Base-by-base conservation (phyloP, 768 basidiomycete species). In the Leucosporidium yakuticum region DNA sequence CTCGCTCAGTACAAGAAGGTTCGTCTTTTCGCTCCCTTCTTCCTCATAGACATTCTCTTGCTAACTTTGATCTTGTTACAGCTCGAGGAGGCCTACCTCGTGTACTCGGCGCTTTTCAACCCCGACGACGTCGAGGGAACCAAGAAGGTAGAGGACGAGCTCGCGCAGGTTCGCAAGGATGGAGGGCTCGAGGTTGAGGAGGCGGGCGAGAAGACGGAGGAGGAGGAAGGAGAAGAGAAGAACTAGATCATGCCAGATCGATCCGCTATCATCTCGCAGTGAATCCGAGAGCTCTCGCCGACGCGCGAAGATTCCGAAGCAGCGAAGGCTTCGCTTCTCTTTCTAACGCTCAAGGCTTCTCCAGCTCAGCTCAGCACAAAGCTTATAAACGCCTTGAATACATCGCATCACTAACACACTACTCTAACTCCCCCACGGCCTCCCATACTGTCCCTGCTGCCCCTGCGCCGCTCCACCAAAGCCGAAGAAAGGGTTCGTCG, bases 91-190 rank as follows among this genome's bases (percentile, higher is more conserved):
- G 32, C 54, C 15, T 39, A 64, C 27, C 65, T 71, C 51, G 62
- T 66, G 61, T 63, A 58, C n/a, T 68, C 67, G 19, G 67, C 70
- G 7, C 67, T 71, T 47, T 62, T 71, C 60, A 68, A 71, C 48
- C 63, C 70, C 6, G 63, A 60, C 23, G 70, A 68, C 44, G 32
- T 29, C 23, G 63, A 27, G 21, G 60, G 17, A 8, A 47, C 53
- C 8, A 20, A 23, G 9, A 29, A 62, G 36, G 25, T 63, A n/a
- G 70, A 71, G 53, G 49, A 2, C 4, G 66, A 68, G 56, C 53
- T 71, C 20, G 70, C 47, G 32, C 11, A 44, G 32, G 67, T 71
- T 9, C 29, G 70, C 4, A 63, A 68, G 44, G 70, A 68, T 20
- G 70, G 67, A 14, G 63, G 70, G 5, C 25, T 68, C 9, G 58